Base-by-base conservation (phyloP, 2,329 filamentous ascomycete species). In the Huntiella moniliformis region DNA sequence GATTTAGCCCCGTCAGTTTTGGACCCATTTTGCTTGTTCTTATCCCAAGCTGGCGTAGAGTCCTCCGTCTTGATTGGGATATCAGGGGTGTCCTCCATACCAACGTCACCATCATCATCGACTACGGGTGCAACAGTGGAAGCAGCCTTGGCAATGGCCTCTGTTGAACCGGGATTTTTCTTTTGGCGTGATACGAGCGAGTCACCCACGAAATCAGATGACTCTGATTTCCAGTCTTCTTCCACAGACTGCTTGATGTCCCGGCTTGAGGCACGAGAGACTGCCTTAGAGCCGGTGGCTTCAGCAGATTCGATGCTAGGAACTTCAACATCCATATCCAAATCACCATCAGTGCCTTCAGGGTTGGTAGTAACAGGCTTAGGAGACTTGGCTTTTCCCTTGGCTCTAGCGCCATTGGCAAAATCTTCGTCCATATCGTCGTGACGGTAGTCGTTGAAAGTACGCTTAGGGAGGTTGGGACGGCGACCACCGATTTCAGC, bases 401-500 rank as follows among this genome's bases (percentile, higher is more conserved):
- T 62, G 2, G 64, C 64, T 4, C 54, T 56, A 11, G 60, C 57
- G 3, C 56, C 57, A 41, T 61, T 65, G 34, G 40, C 33, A 32
- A 34, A n/a, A 33, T 67, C 63, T 3, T 55, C 54, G 3, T 63
- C 60, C 46, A 54, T 56, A 8, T 63, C 62, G 10, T 52, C 52
- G 45, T 72, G 68, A 13, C 62, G 61, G 54, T 64, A 72, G 52
- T 74, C 70, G 43, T 61, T 63, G 53, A 74, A 74, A 1, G 64
- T 64, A 13, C 68, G 67, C 52, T 67, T 66, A 46, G 61, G 65
- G 22, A 63, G 67, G 28, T 64, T 68, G 31, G 62, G 60, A 32
- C 60, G 61, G 44, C 73, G 77, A 36, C 86, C 71, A 12, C 86
- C 88, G 53, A 91, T 84, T 34, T 72, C 70, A 37, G 67, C 67